These are phyloP conservation scores for Cryptosporidium ryanae DNA, from an alignment of 169 alveolate species.

Conservation along the genomic window DNA sequence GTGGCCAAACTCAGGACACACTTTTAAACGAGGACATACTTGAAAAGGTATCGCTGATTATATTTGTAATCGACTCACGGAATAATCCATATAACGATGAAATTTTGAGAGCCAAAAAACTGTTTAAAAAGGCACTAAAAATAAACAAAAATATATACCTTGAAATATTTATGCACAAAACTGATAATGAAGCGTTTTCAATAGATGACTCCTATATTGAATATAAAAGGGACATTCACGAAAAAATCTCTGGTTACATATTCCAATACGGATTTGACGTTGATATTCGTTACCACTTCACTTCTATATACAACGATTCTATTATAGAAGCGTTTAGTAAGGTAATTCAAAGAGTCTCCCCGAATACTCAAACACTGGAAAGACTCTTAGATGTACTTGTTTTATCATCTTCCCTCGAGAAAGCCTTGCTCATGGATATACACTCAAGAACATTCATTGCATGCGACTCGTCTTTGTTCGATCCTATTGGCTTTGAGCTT, in stretches of 20 bases:
- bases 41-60: constrained; percentile 79
- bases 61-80: constrained; percentile 86
- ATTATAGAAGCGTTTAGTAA: constrained; percentile 59
- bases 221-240: constrained; percentile 59
- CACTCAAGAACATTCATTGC: constrained; percentile 67
- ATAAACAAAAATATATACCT: constrained; percentile 4
- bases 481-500: constrained; percentile 64
- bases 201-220: constrained; percentile 45
- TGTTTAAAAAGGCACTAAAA: constrained; percentile 39
- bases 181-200: constrained; percentile 45
- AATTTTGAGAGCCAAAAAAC: constrained; percentile 50
- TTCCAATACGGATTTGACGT: constrained; percentile 50
- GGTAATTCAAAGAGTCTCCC: constrained; percentile 56
- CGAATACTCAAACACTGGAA: constrained; percentile 54
- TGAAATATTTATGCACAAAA: constrained; percentile 58
- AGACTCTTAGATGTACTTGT: constrained; percentile 53
- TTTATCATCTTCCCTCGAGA: constrained; percentile 49
- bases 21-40: constrained; percentile 47
- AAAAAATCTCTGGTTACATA: constrained; percentile 51
- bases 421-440: constrained; percentile 60
- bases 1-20: constrained; percentile 67
- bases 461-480: constrained; percentile 62
- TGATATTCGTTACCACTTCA: constrained; percentile 63
- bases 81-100: constrained; percentile 81
- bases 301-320: constrained; percentile 65